Base-by-base conservation (phyloP, 768 basidiomycete species). In the Holtermannia corniformis region DNA sequence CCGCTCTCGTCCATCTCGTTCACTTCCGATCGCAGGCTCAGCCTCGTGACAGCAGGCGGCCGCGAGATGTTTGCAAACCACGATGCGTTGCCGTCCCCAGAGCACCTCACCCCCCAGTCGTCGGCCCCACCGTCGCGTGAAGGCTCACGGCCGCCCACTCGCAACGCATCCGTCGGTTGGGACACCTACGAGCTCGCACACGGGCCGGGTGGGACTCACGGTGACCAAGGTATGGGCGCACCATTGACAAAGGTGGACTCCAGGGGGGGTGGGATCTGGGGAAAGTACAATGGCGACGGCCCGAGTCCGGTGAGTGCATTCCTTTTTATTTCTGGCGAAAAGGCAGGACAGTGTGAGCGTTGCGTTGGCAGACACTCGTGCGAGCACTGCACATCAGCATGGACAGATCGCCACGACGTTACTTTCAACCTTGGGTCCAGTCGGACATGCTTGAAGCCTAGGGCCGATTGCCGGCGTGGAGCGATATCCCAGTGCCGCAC, bases 81-180 rank as follows among this genome's bases (percentile, higher is more conserved):
- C 49, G 67, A 65, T 52, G 65, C 60, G 23, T 49, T 69, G 4
- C 65, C 67, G 2, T 67, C 65, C 4, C 67, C 67, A 16, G 63
- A 65, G 56, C 57, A 61, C 37, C 58, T 64, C 47, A 67, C 67
- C 5, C 65, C 65, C 4, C 20, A 26, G 23, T 26, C 45, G 23
- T 13, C 21, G 11, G 20, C 10, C 7, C n/a, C 14, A 13, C 20
- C 25, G 20, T 23, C 19, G 23, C 12, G 14, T 5, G n/a, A 14
- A 23, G 12, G 14, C 14, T 14, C 24, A 21, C 7, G 24, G n/a
- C 24, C 21, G 63, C 66, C 43, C 47, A 49, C 5, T 62, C 60
- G 3, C 42, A 46, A 20, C 59, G 59, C 5, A 55, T 54, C 13
- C 47, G 49, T 14, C 26, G 14, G 41, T 28, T 37, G 43, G 23